Conservation (phyloP, 208 protist species). For the Leishmania aethiopica region DNA sequence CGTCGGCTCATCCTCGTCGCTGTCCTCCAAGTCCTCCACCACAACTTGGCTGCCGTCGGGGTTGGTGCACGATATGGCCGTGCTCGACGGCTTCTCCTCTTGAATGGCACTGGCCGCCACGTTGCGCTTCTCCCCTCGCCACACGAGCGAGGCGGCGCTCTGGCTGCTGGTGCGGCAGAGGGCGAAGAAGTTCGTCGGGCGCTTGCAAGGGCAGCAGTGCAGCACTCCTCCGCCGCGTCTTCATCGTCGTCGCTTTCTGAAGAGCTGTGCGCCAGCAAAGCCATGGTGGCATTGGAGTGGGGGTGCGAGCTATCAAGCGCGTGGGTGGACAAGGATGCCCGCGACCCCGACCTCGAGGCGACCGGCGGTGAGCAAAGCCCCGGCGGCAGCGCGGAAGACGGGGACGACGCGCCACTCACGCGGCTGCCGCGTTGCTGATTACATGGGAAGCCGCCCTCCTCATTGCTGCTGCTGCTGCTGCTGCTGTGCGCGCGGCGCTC, state of each 20-base stretch:
- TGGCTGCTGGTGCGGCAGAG: slow-evolving; percentile 20
- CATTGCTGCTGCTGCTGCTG: slow-evolving; percentile 10
- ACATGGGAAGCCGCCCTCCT: slow-evolving; percentile 31
- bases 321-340: not conserved
- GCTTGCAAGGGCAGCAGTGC: slow-evolving; percentile 56
- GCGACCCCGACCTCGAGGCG: not conserved
- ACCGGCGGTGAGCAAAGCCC: not conserved
- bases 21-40: slow-evolving; percentile 29
- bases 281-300: not conserved
- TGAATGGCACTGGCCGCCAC: not conserved
- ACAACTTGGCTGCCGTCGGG: not conserved
- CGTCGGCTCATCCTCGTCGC: slow-evolving; percentile 45
- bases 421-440: slow-evolving; percentile 20
- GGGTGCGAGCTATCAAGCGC: not conserved
- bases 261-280: not conserved
- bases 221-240: slow-evolving; percentile 31
- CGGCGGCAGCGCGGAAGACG: slow-evolving; percentile 2
- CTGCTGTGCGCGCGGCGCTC: not conserved
- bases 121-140: not conserved
- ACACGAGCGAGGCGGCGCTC: not conserved
- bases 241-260: not conserved
- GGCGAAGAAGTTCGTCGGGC: slow-evolving; percentile 42
- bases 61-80: not conserved
- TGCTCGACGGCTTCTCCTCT: not conserved
- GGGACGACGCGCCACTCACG: slow-evolving; percentile 1